phyloP scores from a whole-genome alignment of 2,329 filamentous ascomycete genomes.

The Colletotrichum musicola region DNA sequence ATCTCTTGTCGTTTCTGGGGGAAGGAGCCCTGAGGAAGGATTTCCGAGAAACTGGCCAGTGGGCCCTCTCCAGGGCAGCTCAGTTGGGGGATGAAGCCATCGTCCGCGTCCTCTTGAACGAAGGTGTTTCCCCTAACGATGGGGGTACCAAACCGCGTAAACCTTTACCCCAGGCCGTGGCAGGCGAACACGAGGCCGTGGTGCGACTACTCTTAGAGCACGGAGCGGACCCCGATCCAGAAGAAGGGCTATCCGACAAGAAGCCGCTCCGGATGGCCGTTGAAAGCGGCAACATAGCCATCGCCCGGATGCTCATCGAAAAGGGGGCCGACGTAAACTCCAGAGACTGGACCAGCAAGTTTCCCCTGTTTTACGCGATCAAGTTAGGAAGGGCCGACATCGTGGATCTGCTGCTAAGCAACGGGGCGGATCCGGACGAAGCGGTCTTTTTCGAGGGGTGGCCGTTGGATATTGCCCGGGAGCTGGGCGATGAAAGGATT shows the following conservation, averaged over 20 bases:
- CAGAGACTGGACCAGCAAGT: neutral
- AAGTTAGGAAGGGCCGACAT: neutral
- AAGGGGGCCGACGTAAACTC: neutral
- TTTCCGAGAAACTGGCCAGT: neutral
- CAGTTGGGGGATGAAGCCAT: neutral
- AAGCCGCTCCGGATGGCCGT: neutral
- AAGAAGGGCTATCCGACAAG: neutral
- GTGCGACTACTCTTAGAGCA: neutral
- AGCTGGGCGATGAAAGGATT: neutral
- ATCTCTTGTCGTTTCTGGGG: neutral
- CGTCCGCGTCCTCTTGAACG: neutral
- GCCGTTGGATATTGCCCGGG: neutral
- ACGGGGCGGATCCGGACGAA: neutral
- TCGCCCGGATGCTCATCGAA: neutral
- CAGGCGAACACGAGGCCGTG: neutral
- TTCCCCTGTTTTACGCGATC: neutral
- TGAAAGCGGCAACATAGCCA: neutral
- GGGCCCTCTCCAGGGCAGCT: neutral
- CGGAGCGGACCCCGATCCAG: neutral
- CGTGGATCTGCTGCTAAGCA: neutral
- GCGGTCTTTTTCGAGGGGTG: neutral
- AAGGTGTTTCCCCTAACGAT: neutral
- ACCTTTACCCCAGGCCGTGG: neutral
- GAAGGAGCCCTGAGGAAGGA: neutral
- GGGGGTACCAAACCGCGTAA: neutral